Conservation (phyloP, 306 rosid species). For the Medicago arabica region DNA sequence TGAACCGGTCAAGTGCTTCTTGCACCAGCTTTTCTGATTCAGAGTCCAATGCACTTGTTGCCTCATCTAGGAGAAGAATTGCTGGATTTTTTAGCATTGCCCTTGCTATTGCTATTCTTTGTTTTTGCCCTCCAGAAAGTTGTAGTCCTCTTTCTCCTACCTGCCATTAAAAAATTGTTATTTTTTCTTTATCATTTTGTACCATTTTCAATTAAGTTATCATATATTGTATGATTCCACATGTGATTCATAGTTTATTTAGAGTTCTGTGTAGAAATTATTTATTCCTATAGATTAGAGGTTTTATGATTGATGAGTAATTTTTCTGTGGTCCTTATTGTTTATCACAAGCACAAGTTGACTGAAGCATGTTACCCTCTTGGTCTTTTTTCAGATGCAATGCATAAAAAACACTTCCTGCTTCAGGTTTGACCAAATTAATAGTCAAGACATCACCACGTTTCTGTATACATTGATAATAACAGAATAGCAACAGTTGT, state of each 20-base stretch:
- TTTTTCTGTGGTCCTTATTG: constrained; percentile 17
- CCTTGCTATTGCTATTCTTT: constrained; percentile 98
- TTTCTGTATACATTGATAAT: constrained; percentile 4
- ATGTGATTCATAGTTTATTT: background rate
- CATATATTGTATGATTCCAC: constrained; percentile 1
- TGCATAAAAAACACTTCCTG: constrained; percentile 56
- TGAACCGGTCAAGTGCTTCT: constrained; percentile 98
- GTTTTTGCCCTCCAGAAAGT: constrained; percentile 99
- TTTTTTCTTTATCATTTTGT: background rate
- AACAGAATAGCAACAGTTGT: background rate
- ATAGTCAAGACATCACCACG: constrained; percentile 22
- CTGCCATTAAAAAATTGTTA: constrained; percentile 57
- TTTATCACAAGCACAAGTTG: constrained; percentile 69
- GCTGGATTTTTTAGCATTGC: constrained; percentile 99
- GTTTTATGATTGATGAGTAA: constrained; percentile 6
- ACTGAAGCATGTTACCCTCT: constrained; percentile 77
- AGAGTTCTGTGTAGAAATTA: constrained; percentile 8
- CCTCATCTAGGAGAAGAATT: constrained; percentile 89
- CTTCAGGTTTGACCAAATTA: constrained; percentile 55
- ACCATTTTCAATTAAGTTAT: constrained; percentile 8
- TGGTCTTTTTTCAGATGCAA: constrained; percentile 49
- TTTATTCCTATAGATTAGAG: background rate
- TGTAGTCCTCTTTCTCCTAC: constrained; percentile 98
- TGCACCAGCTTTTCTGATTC: constrained; percentile 97
- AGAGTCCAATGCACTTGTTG: constrained; percentile 98